Evolutionary conservation across 1,284 basidiomycete species (phyloP).

Genomic region (Pisolithus thermaeus): DNA sequence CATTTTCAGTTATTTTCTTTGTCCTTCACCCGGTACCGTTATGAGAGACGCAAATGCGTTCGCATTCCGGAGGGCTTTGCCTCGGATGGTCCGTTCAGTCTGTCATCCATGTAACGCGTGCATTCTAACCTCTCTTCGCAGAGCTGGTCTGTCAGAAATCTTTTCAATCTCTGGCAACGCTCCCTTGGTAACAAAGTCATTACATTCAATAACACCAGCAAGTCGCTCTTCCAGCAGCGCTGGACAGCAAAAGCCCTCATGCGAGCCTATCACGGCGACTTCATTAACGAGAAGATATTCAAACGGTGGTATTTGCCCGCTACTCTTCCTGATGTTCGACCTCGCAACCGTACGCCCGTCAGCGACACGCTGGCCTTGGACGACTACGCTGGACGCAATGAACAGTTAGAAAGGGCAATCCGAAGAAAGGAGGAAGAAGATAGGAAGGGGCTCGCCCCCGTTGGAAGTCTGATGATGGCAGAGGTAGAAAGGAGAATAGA

Average conservation of each 20-base stretch:
- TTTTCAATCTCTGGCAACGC: conserved; percentile 75
- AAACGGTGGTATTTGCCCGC: conserved; percentile 93
- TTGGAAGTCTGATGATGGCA: conserved; percentile 87
- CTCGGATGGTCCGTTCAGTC: conserved; percentile 40
- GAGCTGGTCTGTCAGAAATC: conserved; percentile 79
- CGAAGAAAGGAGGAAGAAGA: conserved; percentile 48
- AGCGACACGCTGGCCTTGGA: conserved; percentile 42
- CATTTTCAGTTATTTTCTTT: too few species aligned
- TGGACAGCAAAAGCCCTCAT: conserved; percentile 89
- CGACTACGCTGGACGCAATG: conserved; percentile 53
- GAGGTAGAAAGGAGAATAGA: conserved; percentile 95
- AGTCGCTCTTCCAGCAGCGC: conserved; percentile 87
- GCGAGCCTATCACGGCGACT: conserved; percentile 95
- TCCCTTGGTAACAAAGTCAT: conserved; percentile 49
- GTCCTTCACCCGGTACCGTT: too few species aligned
- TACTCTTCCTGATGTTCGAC: conserved; percentile 81
- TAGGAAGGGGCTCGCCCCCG: conserved; percentile 63
- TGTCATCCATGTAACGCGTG: background rate
- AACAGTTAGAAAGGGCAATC: conserved; percentile 40
- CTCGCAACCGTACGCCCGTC: conserved; percentile 36
- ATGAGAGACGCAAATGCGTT: conserved; percentile 45
- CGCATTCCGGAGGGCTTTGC: conserved; percentile 37
- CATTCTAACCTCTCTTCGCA: conserved; percentile 28
- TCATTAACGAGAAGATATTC: conserved; percentile 89
- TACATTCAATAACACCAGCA: conserved; percentile 51